A percentile compares a stretch with the other conserved stretches of the same genome.
Evolutionary conservation across 2,329 filamentous ascomycete species (phyloP).

Genomic region (Verticillium klebahnii): DNA sequence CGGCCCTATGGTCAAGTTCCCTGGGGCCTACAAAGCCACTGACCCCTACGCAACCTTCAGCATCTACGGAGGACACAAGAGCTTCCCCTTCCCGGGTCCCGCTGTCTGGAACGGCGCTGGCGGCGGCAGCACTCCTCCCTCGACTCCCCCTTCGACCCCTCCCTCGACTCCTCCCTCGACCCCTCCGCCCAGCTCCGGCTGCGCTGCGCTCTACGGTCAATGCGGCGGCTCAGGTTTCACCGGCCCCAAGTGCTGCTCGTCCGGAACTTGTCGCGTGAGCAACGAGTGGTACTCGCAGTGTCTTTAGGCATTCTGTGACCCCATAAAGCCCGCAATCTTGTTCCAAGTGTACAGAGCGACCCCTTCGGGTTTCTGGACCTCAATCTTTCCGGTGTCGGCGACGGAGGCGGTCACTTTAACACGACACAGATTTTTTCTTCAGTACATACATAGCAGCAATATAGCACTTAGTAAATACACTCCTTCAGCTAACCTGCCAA

Average conservation of each 20-base stretch:
- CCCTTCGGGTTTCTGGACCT: too few species aligned
- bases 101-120: conserved; percentile 5
- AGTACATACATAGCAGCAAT: too few species aligned
- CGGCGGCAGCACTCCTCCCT: conserved; percentile 3
- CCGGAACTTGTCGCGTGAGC: conserved; percentile 8
- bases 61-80: conserved; percentile 16
- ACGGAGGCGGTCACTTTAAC: too few species aligned
- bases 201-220: conserved; percentile 1
- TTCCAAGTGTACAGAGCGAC: too few species aligned
- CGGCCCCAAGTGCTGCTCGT: conserved; percentile 12
- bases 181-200: not conserved
- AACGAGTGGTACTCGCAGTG: conserved; percentile 17
- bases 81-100: conserved; percentile 5
- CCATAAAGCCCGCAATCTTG: too few species aligned
- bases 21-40: conserved; percentile 20
- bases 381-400: too few species aligned
- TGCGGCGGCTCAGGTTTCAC: conserved; percentile 11
- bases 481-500: too few species aligned
- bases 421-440: too few species aligned
- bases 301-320: not conserved
- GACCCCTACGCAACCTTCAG: conserved; percentile 18
- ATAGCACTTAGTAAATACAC: too few species aligned
- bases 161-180: not conserved
- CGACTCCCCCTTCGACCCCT: not conserved
- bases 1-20: conserved; percentile 20